Evolutionary conservation across 257 asterid genomes (phyloP).

Genomic region (Cinchona pubescens): DNA sequence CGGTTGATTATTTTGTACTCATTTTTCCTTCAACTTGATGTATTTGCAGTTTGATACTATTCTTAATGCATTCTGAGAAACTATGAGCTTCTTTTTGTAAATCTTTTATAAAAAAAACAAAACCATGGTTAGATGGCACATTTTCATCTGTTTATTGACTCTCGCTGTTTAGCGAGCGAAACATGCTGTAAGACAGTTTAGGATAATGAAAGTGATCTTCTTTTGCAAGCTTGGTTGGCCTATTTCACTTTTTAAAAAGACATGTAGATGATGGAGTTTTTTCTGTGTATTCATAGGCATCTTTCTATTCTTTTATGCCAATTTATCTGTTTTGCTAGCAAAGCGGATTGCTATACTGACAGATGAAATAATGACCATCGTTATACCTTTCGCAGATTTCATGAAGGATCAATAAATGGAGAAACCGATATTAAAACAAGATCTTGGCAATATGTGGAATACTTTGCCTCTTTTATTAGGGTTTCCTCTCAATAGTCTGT

Average conservation of each 20-base stretch:
- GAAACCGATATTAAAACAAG: background rate
- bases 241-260: background rate
- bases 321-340: background rate
- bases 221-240: background rate
- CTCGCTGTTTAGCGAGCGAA: background rate
- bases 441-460: background rate
- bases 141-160: background rate
- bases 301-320: background rate
- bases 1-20: background rate
- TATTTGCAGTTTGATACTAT: background rate
- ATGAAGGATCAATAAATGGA: background rate
- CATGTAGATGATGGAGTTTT: too few relatives aligned
- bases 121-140: too few relatives aligned
- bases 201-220: background rate
- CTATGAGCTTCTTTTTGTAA: background rate
- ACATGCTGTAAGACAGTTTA: background rate
- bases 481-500: background rate
- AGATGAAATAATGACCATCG: background rate
- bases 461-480: background rate
- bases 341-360: background rate
- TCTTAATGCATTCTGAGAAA: background rate
- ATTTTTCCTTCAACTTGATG: background rate
- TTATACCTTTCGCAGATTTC: constrained; percentile 4
- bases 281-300: background rate
- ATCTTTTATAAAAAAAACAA: too few relatives aligned